Conservation (phyloP, 441 rosid genomes). For the Theobroma grandiflorum region DNA sequence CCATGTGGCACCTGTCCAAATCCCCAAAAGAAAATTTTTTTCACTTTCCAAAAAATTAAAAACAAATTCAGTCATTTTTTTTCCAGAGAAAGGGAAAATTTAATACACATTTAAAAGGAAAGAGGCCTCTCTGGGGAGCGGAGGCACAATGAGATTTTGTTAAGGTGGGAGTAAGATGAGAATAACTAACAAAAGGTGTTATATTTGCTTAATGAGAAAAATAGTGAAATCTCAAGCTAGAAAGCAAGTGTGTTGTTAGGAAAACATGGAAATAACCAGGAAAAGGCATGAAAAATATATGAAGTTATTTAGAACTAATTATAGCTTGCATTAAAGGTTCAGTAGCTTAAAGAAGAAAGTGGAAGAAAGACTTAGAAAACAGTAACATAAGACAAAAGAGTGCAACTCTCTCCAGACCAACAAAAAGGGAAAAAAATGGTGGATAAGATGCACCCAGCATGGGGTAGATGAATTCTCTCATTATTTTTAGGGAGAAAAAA, state of each 20-base stretch:
- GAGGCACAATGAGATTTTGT: not conserved
- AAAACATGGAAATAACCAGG: not conserved
- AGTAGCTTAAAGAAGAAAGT: not conserved
- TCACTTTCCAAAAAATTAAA: not conserved
- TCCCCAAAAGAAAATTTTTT: not conserved
- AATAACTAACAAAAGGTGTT: not conserved
- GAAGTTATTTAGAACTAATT: not conserved
- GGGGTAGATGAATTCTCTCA: not conserved
- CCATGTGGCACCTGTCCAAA: conserved; percentile 62
- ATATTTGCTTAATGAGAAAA: not conserved
- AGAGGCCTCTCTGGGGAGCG: not conserved
- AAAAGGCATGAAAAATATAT: not conserved
- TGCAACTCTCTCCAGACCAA: conserved; percentile 25
- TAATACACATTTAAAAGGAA: conserved; percentile 24
- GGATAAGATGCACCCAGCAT: not conserved
- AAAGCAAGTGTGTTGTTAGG: not conserved
- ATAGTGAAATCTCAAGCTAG: not conserved
- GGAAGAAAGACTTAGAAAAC: not conserved
- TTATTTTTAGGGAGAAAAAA: not conserved
- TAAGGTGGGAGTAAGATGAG: not conserved
- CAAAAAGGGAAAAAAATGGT: not conserved
- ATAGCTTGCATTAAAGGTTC: too few species aligned
- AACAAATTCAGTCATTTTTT: not conserved
- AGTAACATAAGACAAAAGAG: not conserved
- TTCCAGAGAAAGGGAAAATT: not conserved